Evolutionary conservation across 1,284 basidiomycete species (phyloP), one percentile per base, ranked within the genome.

Genomic region (Cutaneotrichosporon arboriforme): DNA sequence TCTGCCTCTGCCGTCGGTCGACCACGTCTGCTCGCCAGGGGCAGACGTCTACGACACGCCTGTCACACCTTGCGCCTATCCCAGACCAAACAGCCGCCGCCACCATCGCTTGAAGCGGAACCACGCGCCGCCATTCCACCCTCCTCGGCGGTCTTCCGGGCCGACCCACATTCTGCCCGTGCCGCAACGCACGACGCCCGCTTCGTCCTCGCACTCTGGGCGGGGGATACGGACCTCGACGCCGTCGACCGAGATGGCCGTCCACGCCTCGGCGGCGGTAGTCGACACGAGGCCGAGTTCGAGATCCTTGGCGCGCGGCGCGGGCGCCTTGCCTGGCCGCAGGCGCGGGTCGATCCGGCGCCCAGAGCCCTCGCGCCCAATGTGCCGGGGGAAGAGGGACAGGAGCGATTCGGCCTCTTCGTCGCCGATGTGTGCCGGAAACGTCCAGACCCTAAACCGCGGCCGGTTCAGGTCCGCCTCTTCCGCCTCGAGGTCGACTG

Each of bases 151-250:
- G 23, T 52, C 33, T 20, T 62, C 52, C 12, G 49, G 43, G 1
- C 70, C 71, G 1, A 64, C 55, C 72, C 71, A 74, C 58, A 68
- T 66, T 14, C 66, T 46, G 1, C 72, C 74, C 12, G 69, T 72
- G 7, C 71, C 73, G 20, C 51, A 59, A 9, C 67, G 50, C 12
- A 69, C 53, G n/a, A 67, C 65, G 9, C 65, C 67, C 23, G 69
- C 63, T 18, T 59, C 55, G 15, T 60, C 63, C 43, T 69, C 63
- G 12, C 56, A 42, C 15, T 64, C 65, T 4, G 56, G 43, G 33
- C 54, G 57, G 0, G 64, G 63, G 31, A 67, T 51, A 20, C 53
- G 44, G 10, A 66, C 55, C 15, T 55, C 45, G 15, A 55, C 46
- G 43, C 56, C 57, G 18, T 54, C 61, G 13, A 65, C 52, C 10